phyloP scores from a whole-genome alignment of 371 early-diverging fungal species.

The Paraphysoderma sedebokerense region DNA sequence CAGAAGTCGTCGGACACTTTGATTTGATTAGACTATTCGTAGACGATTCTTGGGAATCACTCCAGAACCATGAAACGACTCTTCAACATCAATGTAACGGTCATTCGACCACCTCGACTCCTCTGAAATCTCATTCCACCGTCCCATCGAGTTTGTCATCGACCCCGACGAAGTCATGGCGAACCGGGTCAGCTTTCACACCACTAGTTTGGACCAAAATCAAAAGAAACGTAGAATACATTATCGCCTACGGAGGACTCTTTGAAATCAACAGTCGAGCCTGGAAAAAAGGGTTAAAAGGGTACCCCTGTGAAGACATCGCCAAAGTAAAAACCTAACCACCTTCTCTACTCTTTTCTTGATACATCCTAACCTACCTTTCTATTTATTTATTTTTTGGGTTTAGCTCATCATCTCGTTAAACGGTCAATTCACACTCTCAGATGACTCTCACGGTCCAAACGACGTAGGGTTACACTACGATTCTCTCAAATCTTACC shows the following conservation, averaged over 20 bases:
- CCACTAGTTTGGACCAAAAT: slow-evolving; percentile 33
- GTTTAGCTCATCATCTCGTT: slow-evolving; percentile 35
- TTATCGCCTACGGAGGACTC: slow-evolving; percentile 58
- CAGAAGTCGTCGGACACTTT: slow-evolving; percentile 83
- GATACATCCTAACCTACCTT: background rate
- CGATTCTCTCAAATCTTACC: no score
- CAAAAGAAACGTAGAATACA: slow-evolving; percentile 64
- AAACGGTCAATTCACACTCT: slow-evolving; percentile 60
- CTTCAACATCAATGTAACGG: no score
- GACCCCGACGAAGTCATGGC: no score
- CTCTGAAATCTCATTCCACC: no score
- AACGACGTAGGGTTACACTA: slow-evolving; percentile 72
- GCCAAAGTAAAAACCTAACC: slow-evolving; percentile 26
- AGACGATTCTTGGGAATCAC: background rate
- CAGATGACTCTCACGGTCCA: slow-evolving; percentile 87
- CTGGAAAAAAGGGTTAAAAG: slow-evolving; percentile 78
- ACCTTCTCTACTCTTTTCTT: background rate
- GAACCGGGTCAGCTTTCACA: no score
- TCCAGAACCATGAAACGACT: background rate
- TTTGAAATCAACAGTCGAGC: slow-evolving; percentile 87
- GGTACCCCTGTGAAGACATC: slow-evolving; percentile 73
- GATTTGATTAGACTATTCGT: slow-evolving; percentile 74
- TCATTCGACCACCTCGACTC: slow-evolving; percentile 6
- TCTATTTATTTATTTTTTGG: background rate
- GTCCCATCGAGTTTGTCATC: no score